These are phyloP conservation scores for Trichoderma oligosporum DNA, from an alignment of 2,329 filamentous ascomycete species.

Conservation along the genomic window DNA sequence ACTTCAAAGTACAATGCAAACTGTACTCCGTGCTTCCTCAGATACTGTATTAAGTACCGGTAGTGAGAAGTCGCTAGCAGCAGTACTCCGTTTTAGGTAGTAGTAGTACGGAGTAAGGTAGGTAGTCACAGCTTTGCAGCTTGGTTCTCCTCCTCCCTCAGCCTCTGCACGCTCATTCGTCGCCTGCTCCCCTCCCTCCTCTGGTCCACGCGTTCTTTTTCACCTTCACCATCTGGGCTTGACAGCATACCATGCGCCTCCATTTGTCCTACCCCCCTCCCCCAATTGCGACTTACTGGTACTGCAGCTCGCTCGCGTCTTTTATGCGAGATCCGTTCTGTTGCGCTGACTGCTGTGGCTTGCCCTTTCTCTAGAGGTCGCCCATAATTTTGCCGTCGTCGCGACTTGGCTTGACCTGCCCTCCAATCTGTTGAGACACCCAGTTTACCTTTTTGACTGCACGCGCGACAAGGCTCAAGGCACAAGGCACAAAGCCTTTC, in stretches of 20 bases:
- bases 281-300: conserved; percentile 29
- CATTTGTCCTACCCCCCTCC: conserved; percentile 24
- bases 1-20: neutral
- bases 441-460: conserved; percentile 23
- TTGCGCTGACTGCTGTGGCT: conserved; percentile 32
- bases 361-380: conserved; percentile 26
- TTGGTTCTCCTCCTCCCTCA: conserved; percentile 14
- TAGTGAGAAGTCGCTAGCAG: neutral
- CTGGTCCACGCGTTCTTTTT: conserved; percentile 23
- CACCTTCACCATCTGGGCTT: conserved; percentile 20
- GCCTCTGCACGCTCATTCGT: conserved; percentile 23
- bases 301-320: conserved; percentile 31
- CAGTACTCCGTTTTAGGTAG: conserved; percentile 17
- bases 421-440: conserved; percentile 29
- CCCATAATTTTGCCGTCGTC: conserved; percentile 26
- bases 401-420: conserved; percentile 24
- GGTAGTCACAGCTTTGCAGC: conserved; percentile 23
- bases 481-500: conserved; percentile 22
- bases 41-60: neutral
- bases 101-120: too few species aligned
- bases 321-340: conserved; percentile 31
- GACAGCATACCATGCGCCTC: conserved; percentile 22
- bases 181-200: conserved; percentile 19
- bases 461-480: conserved; percentile 21
- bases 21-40: neutral